phyloP scores from a whole-genome alignment of 1,139 yeast species.

The Sugiyamaella grinbergsii region DNA sequence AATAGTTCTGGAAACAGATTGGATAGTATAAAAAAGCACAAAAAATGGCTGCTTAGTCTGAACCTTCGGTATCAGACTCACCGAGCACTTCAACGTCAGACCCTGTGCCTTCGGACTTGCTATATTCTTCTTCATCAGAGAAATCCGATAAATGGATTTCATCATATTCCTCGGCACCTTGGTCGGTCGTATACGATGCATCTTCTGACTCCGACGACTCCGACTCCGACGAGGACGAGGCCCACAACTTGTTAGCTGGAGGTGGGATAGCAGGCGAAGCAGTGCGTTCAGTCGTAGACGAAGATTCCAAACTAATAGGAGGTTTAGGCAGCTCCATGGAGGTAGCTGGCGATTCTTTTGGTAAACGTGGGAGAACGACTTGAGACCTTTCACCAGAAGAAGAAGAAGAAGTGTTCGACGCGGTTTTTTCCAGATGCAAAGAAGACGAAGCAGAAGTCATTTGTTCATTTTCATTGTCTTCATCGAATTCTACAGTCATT shows the following conservation, averaged over 20 bases:
- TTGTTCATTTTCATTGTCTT: slow-evolving; percentile 4
- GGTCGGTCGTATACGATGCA: slow-evolving; percentile 8
- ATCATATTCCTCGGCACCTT: slow-evolving; percentile 22
- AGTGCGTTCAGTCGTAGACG: too few species aligned
- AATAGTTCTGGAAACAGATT: neutral
- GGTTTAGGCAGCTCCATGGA: slow-evolving; percentile 20
- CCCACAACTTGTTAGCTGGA: neutral
- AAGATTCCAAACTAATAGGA: neutral
- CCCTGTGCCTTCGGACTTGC: slow-evolving; percentile 9
- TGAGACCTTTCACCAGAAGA: slow-evolving; percentile 25
- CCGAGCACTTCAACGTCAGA: slow-evolving; percentile 10
- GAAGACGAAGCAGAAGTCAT: slow-evolving; percentile 8
- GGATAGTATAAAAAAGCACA: neutral
- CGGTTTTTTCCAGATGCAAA: slow-evolving; percentile 4
- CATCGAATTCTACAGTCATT: slow-evolving; percentile 4
- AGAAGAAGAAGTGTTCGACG: slow-evolving; percentile 10
- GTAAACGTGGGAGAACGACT: slow-evolving; percentile 33
- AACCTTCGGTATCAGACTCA: neutral
- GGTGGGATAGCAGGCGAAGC: neutral
- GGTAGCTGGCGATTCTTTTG: slow-evolving; percentile 28
- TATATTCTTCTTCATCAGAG: slow-evolving; percentile 18
- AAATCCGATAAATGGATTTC: slow-evolving; percentile 28
- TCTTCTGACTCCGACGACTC: slow-evolving; percentile 16
- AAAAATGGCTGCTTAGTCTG: neutral
- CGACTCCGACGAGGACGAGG: too few species aligned